A percentile compares a stretch with the other conserved stretches of the same genome.
Conservation (phyloP, 768 basidiomycete genomes). For the Boletus vinaceobasis region DNA sequence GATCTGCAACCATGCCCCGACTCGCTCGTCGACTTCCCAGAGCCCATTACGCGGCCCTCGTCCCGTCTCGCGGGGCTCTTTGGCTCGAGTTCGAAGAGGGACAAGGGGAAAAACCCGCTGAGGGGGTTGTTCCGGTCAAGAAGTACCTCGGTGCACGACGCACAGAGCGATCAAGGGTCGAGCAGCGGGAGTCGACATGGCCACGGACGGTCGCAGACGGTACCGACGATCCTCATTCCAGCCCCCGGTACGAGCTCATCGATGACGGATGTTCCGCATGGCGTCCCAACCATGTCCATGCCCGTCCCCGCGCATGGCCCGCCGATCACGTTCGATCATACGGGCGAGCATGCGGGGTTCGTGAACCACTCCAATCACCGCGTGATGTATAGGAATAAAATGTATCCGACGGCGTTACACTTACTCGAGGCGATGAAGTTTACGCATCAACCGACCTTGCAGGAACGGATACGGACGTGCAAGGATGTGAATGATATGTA, state of each 20-base stretch:
- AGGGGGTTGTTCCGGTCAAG: slow-evolving; percentile 48
- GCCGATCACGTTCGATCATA: slow-evolving; percentile 43
- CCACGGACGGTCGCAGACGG: slow-evolving; percentile 19
- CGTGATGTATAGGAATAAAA: slow-evolving; percentile 50
- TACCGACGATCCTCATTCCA: slow-evolving; percentile 26
- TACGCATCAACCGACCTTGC: slow-evolving; percentile 47
- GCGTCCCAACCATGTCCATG: slow-evolving; percentile 2
- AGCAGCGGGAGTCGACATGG: slow-evolving; percentile 15
- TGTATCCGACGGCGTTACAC: slow-evolving; percentile 70
- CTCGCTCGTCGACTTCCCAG: slow-evolving; percentile 2
- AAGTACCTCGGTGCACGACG: slow-evolving; percentile 25
- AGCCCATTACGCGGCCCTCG: slow-evolving; percentile 18
- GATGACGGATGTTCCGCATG: neutral
- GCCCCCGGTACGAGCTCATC: neutral
- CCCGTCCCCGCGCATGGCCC: slow-evolving; percentile 19
- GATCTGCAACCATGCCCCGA: slow-evolving; percentile 7
- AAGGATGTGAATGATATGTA: slow-evolving; percentile 39
- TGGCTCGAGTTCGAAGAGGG: slow-evolving; percentile 24
- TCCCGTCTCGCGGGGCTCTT: slow-evolving; percentile 22
- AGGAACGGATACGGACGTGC: slow-evolving; percentile 52
- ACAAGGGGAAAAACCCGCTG: slow-evolving; percentile 35
- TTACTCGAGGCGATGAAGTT: slow-evolving; percentile 78
- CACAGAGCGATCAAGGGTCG: slow-evolving; percentile 14
- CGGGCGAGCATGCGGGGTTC: slow-evolving; percentile 44
- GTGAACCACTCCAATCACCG: slow-evolving; percentile 65